Base-by-base conservation (phyloP, 2,329 filamentous ascomycete species). In the Penicillium sp. region DNA sequence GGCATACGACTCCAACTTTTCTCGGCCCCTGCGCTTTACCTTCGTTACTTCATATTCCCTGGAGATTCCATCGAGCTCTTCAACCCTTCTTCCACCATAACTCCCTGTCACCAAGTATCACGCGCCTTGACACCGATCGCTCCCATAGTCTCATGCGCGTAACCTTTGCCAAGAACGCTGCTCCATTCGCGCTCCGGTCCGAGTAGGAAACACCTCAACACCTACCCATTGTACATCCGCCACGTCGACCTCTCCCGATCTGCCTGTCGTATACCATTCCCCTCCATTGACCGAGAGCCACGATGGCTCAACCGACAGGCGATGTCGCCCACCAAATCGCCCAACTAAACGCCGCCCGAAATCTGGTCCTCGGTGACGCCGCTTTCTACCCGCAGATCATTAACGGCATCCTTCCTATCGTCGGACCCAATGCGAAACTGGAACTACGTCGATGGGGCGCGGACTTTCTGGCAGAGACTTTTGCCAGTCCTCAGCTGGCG, bases 391-490 rank as follows among this genome's bases (percentile, higher is more conserved):
- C 89, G 50, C 91, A 90, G 74, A 93, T 99, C 72, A 88, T 99
- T 61, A 90, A 91, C 70, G 92, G 91, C 48, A 91, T 98, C 61
- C 80, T 98, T n/a, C 92, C 93, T 55, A 93, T 98, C 68, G 90
- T 97, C 75, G 87, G 88, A 59, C 85, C 89, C 51, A 82, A 83
- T 63, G 84, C 90, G 62, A 84, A 86, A 59, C 77, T 96, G 55
- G 91, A 96, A 75, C 80, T 98, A 68, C 89, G 92, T 75, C 83
- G 93, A 88, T 99, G 95, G 95, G 95, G 93, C 26, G 89, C 93
- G 61, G 93, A 97, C 60, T 99, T 99, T 71, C 82, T 99, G 44
- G 92, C 93, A 55, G 95, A 99, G 79, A 92, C 93, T 2, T 98
- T 99, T 77, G 89, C 95, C 56, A 96, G 91, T 58, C 95, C 96